Base-by-base conservation (phyloP, 2,329 filamentous ascomycete genomes). In the Fusarium fujikuroi region DNA sequence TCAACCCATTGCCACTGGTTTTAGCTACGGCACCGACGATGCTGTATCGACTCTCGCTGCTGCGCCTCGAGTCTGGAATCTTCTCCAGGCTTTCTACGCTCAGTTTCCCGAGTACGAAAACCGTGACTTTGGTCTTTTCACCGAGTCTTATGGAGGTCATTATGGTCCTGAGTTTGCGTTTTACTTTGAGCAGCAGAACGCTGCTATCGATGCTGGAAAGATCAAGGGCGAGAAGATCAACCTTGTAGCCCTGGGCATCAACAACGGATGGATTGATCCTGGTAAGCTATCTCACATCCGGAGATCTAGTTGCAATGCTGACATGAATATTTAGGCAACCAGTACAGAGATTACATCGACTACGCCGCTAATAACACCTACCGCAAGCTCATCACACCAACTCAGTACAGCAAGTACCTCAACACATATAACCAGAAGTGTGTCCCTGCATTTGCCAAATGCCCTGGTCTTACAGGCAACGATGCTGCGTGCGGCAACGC, bases 91-190 rank as follows among this genome's bases (percentile, higher is more conserved):
- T 2, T 93, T 91, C 85, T 90, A 90, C 59, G 84, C 87, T 3
- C 86, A 89, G 30, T 93, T 93, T 57, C 90, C 89, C 0, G 84
- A 86, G 34, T 92, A 92, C 74, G 85, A 88, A 76, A 86, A 87
- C 5, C 86, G 87, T 30, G 87, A 91, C 66, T 86, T 89, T 68
- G 85, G 85, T 5, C 81, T 90, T 47, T 88, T 86, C 53, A 85
- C 87, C 7, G 83, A 87, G 65, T 87, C 85, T 0, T 90, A 90
- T 66, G 89, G 88, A 25, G 88, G 88, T 7, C 85, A 88, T 57
- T 90, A 88, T 71, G 87, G 87, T 1, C 89, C 89, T 0, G 86
- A 85, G 23, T 89, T 90, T 68, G 84, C 85, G 14, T 80, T 82
- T 8, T 88, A 88, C 73, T 87, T 91, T 75, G 80, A 89, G 63